Evolutionary conservation across 441 rosid genomes (phyloP).

Genomic region (Cnidoscolus chayamansa): DNA sequence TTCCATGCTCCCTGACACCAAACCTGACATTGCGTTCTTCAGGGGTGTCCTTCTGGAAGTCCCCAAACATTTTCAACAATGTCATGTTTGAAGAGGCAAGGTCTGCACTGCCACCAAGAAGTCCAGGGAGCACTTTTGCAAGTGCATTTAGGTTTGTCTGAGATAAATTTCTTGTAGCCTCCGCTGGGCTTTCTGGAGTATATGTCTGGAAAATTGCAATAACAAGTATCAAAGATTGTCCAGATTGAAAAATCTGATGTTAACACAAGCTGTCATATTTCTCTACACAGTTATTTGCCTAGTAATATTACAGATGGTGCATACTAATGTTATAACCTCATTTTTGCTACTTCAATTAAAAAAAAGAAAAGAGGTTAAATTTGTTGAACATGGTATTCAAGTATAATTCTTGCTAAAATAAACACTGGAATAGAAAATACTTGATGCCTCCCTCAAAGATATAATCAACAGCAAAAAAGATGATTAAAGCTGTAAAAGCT

Average conservation of each 20-base stretch:
- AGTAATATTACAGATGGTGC: background rate
- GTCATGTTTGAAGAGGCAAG: constrained; percentile 97
- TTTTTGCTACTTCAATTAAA: too few relatives aligned
- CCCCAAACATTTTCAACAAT: constrained; percentile 72
- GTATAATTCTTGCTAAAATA: background rate
- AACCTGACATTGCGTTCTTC: constrained; percentile 82
- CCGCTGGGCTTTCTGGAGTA: constrained; percentile 72
- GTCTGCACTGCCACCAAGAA: constrained; percentile 90
- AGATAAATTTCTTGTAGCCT: constrained; percentile 82
- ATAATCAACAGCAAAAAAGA: constrained; percentile 1
- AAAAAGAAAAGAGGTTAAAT: background rate
- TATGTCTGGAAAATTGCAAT: constrained; percentile 47
- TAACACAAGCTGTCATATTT: background rate
- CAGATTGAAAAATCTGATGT: background rate
- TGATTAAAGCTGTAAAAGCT: constrained; percentile 23
- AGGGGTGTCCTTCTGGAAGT: constrained; percentile 78
- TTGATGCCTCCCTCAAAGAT: background rate
- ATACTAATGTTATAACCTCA: background rate
- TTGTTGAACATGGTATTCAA: background rate
- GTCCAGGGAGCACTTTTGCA: constrained; percentile 66
- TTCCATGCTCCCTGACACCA: constrained; percentile 87
- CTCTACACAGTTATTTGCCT: background rate
- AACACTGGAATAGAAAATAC: background rate
- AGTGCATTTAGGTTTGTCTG: constrained; percentile 79
- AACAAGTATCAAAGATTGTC: constrained; percentile 9